Conservation (phyloP, 768 basidiomycete species). For the Russula virescens region DNA sequence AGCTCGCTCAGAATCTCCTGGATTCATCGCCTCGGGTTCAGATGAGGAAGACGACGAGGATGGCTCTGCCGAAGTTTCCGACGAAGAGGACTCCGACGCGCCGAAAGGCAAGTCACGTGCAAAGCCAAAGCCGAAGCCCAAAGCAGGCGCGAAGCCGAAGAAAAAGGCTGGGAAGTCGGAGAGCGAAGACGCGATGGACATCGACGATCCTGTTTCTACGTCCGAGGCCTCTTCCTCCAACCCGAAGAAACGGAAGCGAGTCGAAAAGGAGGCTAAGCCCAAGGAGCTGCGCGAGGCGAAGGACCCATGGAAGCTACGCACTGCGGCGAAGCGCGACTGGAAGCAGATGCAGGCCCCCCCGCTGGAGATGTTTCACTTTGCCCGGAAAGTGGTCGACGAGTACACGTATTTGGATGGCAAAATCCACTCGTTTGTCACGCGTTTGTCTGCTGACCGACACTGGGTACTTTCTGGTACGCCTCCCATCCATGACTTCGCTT, state of each 20-base stretch:
- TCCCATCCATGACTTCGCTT: slow-evolving; percentile 84
- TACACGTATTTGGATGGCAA: slow-evolving; percentile 89
- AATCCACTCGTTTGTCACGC: slow-evolving; percentile 70
- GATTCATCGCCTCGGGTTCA: slow-evolving; percentile 30
- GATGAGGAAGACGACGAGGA: slow-evolving; percentile 31
- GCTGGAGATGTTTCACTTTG: slow-evolving; percentile 88
- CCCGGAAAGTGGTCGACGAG: slow-evolving; percentile 87
- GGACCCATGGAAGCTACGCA: slow-evolving; percentile 74
- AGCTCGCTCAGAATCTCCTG: slow-evolving; percentile 23
- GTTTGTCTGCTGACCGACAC: slow-evolving; percentile 67
- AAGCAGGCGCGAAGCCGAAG: slow-evolving; percentile 27
- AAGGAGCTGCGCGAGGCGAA: slow-evolving; percentile 43
- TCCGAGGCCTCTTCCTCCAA: slow-evolving; percentile 34
- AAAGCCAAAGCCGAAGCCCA: slow-evolving; percentile 26
- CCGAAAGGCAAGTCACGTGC: slow-evolving; percentile 32
- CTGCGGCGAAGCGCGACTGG: slow-evolving; percentile 65
- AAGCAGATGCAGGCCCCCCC: slow-evolving; percentile 76
- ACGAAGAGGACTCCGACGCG: slow-evolving; percentile 35
- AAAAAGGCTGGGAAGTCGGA: slow-evolving; percentile 26
- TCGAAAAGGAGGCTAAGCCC: slow-evolving; percentile 28
- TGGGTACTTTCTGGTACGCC: slow-evolving; percentile 99
- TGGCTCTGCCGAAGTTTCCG: slow-evolving; percentile 20
- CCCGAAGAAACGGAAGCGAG: slow-evolving; percentile 42
- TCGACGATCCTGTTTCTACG: slow-evolving; percentile 42
- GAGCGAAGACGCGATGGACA: slow-evolving; percentile 49